These are phyloP conservation scores for Trypanosoma mega DNA, from an alignment of 208 protist genomes.

Conservation along the genomic window DNA sequence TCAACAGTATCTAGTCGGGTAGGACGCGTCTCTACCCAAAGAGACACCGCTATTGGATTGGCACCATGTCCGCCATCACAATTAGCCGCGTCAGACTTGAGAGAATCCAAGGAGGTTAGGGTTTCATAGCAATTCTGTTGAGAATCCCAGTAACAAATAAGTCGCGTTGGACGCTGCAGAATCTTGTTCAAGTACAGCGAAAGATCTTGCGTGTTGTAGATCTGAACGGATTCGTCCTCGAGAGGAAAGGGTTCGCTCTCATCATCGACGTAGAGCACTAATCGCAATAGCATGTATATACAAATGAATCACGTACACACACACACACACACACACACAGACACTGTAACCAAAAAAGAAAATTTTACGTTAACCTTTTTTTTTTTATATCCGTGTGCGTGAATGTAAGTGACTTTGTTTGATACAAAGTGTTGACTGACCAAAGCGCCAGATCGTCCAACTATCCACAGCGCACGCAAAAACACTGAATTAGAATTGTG, in stretches of 20 bases:
- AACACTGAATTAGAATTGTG: background rate
- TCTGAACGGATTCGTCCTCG: slow-evolving; percentile 2
- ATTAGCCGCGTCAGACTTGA: slow-evolving; percentile 20
- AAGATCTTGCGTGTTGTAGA: slow-evolving; percentile 14
- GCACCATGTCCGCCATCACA: slow-evolving; percentile 23
- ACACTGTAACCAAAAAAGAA: slow-evolving; percentile 6
- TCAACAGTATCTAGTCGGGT: slow-evolving; percentile 55
- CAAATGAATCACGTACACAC: background rate
- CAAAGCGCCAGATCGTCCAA: too few species aligned
- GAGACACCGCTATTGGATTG: slow-evolving; percentile 20
- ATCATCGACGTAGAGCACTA: slow-evolving; percentile 23
- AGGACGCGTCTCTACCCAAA: slow-evolving; percentile 63
- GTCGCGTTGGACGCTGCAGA: slow-evolving; percentile 26
- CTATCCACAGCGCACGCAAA: background rate
- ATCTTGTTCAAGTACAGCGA: background rate
- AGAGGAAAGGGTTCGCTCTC: background rate
- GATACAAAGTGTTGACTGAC: too few species aligned
- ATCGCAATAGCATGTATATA: slow-evolving; percentile 6
- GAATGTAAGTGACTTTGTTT: too few species aligned
- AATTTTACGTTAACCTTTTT: too few species aligned
- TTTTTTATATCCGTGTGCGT: too few species aligned
- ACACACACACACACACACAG: background rate
- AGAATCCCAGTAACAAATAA: slow-evolving; percentile 67
- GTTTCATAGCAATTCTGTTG: slow-evolving; percentile 38
- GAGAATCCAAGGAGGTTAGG: slow-evolving; percentile 23